phyloP scores from a whole-genome alignment of 2,329 filamentous ascomycete species.

The Aureobasidium pullulans region DNA sequence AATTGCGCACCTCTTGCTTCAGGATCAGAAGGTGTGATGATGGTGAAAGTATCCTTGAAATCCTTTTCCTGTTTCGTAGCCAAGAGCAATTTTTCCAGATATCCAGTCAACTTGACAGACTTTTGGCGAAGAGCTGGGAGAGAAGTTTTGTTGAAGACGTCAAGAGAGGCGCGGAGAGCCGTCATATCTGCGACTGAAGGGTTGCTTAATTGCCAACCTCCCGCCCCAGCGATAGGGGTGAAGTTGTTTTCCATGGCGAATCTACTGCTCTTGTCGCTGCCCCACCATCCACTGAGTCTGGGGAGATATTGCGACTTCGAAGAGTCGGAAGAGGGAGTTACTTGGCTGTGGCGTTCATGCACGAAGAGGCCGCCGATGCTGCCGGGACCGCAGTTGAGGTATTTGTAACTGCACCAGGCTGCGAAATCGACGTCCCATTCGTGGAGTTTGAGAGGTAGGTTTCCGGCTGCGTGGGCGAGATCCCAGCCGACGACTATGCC shows the following conservation, averaged over 20 bases:
- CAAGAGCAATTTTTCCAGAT: constrained; percentile 61
- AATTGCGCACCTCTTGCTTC: constrained; percentile 69
- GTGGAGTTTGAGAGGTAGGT: constrained; percentile 70
- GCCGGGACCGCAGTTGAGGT: constrained; percentile 79
- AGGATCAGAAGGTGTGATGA: constrained; percentile 64
- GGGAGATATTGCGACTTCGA: constrained; percentile 47
- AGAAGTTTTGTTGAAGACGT: constrained; percentile 63
- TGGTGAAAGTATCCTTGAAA: constrained; percentile 30
- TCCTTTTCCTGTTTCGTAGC: background rate
- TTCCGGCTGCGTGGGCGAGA: constrained; percentile 77
- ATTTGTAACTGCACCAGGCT: constrained; percentile 92
- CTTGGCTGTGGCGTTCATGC: constrained; percentile 62
- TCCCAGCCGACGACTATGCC: constrained; percentile 79
- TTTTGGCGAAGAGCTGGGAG: constrained; percentile 64
- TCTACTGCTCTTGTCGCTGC: constrained; percentile 64
- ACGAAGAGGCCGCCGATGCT: constrained; percentile 75
- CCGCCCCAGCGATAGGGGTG: constrained; percentile 67
- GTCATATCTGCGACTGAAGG: constrained; percentile 72
- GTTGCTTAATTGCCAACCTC: constrained; percentile 80
- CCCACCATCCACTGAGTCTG: constrained; percentile 80
- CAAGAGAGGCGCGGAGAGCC: constrained; percentile 63
- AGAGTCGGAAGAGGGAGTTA: constrained; percentile 26
- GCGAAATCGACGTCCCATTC: constrained; percentile 91
- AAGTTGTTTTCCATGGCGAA: constrained; percentile 83
- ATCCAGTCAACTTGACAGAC: constrained; percentile 65